Base-by-base conservation (phyloP, 768 basidiomycete genomes). In the Mycena vulgaris region DNA sequence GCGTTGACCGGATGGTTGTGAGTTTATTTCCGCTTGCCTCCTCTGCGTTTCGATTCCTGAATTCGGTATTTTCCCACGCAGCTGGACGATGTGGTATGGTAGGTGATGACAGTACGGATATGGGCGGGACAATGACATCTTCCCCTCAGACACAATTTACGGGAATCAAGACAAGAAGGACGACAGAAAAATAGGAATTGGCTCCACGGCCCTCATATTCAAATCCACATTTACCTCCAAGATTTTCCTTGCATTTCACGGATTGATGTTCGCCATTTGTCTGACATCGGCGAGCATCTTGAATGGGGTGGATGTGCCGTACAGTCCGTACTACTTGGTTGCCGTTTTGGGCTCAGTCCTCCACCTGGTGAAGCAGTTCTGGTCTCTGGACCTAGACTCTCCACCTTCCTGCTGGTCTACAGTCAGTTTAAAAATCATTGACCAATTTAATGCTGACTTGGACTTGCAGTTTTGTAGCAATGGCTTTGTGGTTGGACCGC, bases 71-170 rank as follows among this genome's bases (percentile, higher is more conserved):
- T 42, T 42, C 19, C 8, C 3, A 47, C 21, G 6, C 8, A 60
- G 59, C 21, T 60, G 59, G 59, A 60, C 59, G 11, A 47, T 60
- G 42, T 60, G 59, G 59, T 60, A 60, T 35, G 59, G 59, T 60
- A 47, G 7, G 45, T 23, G n/a, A n/a, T n/a, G n/a, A n/a, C n/a
- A n/a, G n/a, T n/a, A n/a, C n/a, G n/a, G n/a, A n/a, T n/a, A n/a
- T n/a, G n/a, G n/a, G n/a, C n/a, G n/a, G n/a, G n/a, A n/a, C n/a
- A n/a, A n/a, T n/a, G n/a, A n/a, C n/a, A n/a, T n/a, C n/a, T n/a
- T n/a, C 11, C 21, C 7, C 3, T 47, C n/a, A 47, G 45, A 47
- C 45, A 47, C 45, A 23, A 47, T 47, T 17, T 53, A 58, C 17
- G 56, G 56, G 13, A 5, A 13, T 28, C 56, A 58, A 42, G 56